phyloP scores from a whole-genome alignment of 768 basidiomycete genomes.

The Hypholoma sublateritium region DNA sequence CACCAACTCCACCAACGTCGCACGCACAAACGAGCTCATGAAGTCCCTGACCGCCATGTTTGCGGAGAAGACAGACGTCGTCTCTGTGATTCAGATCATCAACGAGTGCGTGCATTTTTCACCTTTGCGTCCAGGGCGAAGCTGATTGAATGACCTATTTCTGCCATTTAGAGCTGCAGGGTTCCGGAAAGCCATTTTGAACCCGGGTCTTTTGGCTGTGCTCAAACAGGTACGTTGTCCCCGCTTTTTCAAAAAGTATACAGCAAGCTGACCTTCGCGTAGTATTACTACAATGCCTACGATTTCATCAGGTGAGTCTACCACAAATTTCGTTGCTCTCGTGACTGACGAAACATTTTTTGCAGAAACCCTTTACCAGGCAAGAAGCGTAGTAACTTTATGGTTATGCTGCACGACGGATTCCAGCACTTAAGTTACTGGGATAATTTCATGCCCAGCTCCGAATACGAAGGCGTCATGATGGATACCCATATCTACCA shows the following conservation, averaged over 20 bases:
- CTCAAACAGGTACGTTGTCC: constrained; percentile 35
- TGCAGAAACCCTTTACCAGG: constrained; percentile 32
- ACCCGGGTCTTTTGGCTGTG: constrained; percentile 40
- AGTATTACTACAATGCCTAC: constrained; percentile 77
- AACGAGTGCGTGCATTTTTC: constrained; percentile 57
- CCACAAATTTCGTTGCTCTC: neutral
- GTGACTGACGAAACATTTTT: neutral
- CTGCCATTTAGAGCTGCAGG: constrained; percentile 3
- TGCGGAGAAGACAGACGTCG: constrained; percentile 48
- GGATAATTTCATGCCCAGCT: constrained; percentile 55
- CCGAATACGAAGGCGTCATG: constrained; percentile 59
- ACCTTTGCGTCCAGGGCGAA: neutral
- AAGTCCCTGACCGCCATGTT: constrained; percentile 58
- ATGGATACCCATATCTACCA: constrained; percentile 84
- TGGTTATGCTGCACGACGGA: constrained; percentile 72
- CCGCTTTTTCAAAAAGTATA: neutral
- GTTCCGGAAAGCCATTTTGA: constrained; percentile 6
- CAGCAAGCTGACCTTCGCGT: neutral
- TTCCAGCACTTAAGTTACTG: constrained; percentile 74
- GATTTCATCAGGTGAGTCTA: constrained; percentile 59
- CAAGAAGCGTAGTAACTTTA: constrained; percentile 51
- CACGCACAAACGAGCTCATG: constrained; percentile 64
- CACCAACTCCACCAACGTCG: constrained; percentile 56
- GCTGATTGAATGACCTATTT: neutral
- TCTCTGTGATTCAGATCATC: constrained; percentile 66